These are phyloP conservation scores for Protomyces lactucae-debilis DNA, from an alignment of 1,139 yeast genomes.

Conservation along the genomic window DNA sequence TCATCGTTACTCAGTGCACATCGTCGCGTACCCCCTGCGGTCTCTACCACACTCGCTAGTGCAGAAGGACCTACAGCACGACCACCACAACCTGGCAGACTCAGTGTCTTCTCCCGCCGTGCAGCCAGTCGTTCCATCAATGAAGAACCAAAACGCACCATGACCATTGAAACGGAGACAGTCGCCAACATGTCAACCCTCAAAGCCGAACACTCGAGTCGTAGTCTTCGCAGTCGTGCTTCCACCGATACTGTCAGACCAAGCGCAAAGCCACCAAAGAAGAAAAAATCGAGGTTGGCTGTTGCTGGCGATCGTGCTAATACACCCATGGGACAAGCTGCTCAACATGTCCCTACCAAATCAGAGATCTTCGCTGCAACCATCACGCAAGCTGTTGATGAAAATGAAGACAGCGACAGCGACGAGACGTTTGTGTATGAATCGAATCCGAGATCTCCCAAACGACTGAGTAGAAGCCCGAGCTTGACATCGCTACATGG, in stretches of 20 bases:
- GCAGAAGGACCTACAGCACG: background rate
- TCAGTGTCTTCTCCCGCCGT: constrained; percentile 21
- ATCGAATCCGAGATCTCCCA: constrained; percentile 33
- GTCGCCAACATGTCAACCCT: constrained; percentile 9
- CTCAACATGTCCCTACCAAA: constrained; percentile 43
- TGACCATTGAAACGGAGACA: constrained; percentile 25
- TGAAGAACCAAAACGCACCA: constrained; percentile 13
- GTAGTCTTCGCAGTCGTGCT: constrained; percentile 7
- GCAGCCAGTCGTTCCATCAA: constrained; percentile 19
- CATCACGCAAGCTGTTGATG: constrained; percentile 89
- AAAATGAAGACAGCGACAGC: constrained; percentile 75
- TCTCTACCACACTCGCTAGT: background rate
- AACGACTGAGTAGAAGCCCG: constrained; percentile 8
- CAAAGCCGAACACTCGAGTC: constrained; percentile 15
- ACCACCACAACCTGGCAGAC: constrained; percentile 5
- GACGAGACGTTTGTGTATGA: constrained; percentile 95
- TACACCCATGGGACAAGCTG: background rate
- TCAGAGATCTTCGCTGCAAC: constrained; percentile 94
- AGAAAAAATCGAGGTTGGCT: constrained; percentile 14
- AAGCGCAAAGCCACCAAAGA: constrained; percentile 7
- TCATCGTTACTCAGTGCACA: background rate
- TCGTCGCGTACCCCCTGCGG: background rate
- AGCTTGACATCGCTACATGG: constrained; percentile 2
- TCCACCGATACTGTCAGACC: constrained; percentile 20
- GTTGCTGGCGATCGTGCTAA: background rate